Evolutionary conservation across 2,329 filamentous ascomycete species (phyloP), one percentile per base, ranked within the genome.

Genomic region (Celoporthe dispersa): DNA sequence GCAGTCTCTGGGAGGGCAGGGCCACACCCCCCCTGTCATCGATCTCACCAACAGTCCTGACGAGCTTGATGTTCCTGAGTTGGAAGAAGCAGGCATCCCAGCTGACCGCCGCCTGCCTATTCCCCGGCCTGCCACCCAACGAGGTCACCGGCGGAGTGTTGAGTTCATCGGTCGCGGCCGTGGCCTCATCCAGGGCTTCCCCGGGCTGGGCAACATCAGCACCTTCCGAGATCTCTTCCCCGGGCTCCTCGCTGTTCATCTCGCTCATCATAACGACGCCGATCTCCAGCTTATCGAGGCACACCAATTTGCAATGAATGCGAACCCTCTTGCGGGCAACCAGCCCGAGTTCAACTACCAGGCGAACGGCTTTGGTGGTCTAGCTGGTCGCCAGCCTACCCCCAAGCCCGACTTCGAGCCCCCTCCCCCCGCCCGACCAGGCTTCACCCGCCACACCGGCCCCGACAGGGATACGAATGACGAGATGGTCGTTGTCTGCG

Each of bases 401-500:
- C 80, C 80, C 28, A 86, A 84, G 74, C 84, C 83, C n/a, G 74
- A 79, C 19, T 75, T 95, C 78, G 87, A 91, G 59, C 84, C 90
- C 0, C 90, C 92, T 0, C 83, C 85, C n/a, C 81, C 89, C 0
- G 84, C 92, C 0, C 86, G 87, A 7, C 83, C 88, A n/a, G 95
- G 94, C 0, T 98, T 96, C 76, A 97, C 93, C 1, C 86, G 94
- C 70, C 59, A 72, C n/a, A 72, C 69, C 7, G 64, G 67, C 41
- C 44, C 60, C 3, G 71, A 71, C 37, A 53, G 57, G 16, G 89
- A 89, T 64, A 92, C 93, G 0, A 87, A 84, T 53, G 91, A 93
- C 48, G 89, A 93, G 22, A 87, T 92, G 51, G 84, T 92, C 0
- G 86, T 95, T 2, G 85, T 97, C 1, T 99, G 96, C 78, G 93